phyloP scores from a whole-genome alignment of 164 flowering plant genomes.

The Stephania yunnanensis region DNA sequence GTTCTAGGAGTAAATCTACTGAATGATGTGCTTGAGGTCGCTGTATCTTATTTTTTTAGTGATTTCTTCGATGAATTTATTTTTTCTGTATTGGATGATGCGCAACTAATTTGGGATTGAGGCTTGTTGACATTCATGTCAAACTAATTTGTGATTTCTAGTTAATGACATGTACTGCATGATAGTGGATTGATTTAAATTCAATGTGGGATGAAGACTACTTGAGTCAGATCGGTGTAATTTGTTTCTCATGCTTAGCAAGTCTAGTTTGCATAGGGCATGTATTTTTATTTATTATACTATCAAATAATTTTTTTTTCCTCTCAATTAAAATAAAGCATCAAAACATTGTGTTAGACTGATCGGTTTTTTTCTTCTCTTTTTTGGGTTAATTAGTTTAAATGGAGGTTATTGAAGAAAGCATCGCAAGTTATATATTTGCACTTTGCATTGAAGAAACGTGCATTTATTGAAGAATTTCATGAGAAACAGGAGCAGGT shows the following conservation, averaged over 20 bases:
- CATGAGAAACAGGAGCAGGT: slow-evolving; percentile 97
- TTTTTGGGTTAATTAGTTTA: slow-evolving; percentile 47
- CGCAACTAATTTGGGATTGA: no score
- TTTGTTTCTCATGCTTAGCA: not conserved
- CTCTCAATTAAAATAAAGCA: not conserved
- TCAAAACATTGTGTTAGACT: not conserved
- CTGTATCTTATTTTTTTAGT: not conserved
- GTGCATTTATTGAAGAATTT: slow-evolving; percentile 81
- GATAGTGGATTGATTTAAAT: not conserved
- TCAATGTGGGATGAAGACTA: not conserved
- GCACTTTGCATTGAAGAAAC: slow-evolving; percentile 89
- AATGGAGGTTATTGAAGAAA: slow-evolving; percentile 87
- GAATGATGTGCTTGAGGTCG: not conserved
- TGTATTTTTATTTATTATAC: not conserved
- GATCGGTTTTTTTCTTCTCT: not conserved
- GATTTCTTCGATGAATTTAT: not conserved
- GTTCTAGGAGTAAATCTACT: no score
- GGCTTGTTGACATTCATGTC: not conserved
- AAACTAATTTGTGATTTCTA: not conserved
- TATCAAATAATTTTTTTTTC: not conserved
- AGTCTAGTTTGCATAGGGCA: not conserved
- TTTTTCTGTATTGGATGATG: not conserved
- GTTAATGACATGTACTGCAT: not conserved
- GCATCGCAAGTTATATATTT: slow-evolving; percentile 82
- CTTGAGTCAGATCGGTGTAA: not conserved